Evolutionary conservation across 2,329 filamentous ascomycete species (phyloP).

Genomic region (Cytospora schulzeri): DNA sequence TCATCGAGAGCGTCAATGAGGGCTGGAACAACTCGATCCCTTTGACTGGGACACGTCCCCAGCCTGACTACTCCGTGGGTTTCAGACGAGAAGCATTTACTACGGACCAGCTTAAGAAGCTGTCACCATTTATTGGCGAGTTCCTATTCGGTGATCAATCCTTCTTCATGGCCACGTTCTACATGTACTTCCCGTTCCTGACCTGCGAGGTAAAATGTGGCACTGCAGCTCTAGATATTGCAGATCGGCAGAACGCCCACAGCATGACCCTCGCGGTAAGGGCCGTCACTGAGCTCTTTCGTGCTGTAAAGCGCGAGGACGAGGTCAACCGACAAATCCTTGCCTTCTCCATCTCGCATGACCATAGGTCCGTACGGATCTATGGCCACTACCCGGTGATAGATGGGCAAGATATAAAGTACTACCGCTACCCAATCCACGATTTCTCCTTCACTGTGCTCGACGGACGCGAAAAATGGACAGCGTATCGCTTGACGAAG

Average conservation of each 20-base stretch:
- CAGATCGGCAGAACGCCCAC: constrained; percentile 44
- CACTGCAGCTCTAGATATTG: constrained; percentile 39
- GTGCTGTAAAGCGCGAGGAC: constrained; percentile 38
- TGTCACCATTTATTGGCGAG: constrained; percentile 42
- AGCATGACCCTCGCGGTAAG: constrained; percentile 45
- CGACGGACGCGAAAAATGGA: constrained; percentile 42
- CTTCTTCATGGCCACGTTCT: constrained; percentile 47
- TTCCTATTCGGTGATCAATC: constrained; percentile 38
- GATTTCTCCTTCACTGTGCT: constrained; percentile 38
- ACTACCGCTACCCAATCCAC: constrained; percentile 42
- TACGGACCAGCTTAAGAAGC: constrained; percentile 43
- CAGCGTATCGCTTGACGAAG: constrained; percentile 39
- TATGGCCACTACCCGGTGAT: constrained; percentile 46
- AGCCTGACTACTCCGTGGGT: constrained; percentile 50
- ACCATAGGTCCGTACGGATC: constrained; percentile 39
- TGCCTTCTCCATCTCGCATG: constrained; percentile 46
- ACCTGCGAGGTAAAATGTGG: constrained; percentile 51
- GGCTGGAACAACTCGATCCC: constrained; percentile 45
- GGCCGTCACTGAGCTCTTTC: constrained; percentile 44
- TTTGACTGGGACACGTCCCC: constrained; percentile 40
- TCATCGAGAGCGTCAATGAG: constrained; percentile 47
- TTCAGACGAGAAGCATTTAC: constrained; percentile 45
- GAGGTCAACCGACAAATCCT: constrained; percentile 46
- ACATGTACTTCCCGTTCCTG: constrained; percentile 54
- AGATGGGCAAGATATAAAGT: constrained; percentile 34